phyloP scores from a whole-genome alignment of 208 protist species.

The Porcisia hertigi region DNA sequence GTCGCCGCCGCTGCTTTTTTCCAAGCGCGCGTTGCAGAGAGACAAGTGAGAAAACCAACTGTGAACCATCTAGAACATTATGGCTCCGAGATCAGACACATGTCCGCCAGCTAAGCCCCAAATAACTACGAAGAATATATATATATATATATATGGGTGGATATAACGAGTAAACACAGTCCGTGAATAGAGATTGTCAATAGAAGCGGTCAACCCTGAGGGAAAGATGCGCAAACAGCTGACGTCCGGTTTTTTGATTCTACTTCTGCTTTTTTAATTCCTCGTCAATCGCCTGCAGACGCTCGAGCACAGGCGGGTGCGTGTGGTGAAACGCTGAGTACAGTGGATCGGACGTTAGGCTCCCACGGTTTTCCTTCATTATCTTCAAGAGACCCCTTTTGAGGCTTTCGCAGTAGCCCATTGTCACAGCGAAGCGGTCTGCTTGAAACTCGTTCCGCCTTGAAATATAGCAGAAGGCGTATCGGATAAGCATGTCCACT shows the following conservation, averaged over 20 bases:
- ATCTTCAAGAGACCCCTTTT: constrained; percentile 48
- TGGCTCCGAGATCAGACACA: no score
- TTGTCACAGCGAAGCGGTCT: constrained; percentile 57
- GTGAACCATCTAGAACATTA: no score
- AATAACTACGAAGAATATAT: neutral
- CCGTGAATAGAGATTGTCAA: neutral
- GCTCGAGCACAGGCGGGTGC: constrained; percentile 79
- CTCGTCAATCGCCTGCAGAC: constrained; percentile 63
- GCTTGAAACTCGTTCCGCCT: constrained; percentile 76
- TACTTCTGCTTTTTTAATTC: constrained; percentile 46
- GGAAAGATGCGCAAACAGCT: neutral
- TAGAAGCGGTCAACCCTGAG: neutral
- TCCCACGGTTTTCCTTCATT: constrained; percentile 65
- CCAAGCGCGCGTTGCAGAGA: neutral
- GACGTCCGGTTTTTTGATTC: neutral
- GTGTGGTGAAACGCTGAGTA: constrained; percentile 70
- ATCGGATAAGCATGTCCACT: constrained; percentile 39
- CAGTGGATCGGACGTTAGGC: constrained; percentile 64
- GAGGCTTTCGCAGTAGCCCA: constrained; percentile 51
- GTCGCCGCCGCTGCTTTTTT: neutral
- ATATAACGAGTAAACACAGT: neutral
- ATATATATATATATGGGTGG: neutral
- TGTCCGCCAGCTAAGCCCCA: no score
- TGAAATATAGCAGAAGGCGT: constrained; percentile 36
- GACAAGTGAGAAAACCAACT: no score